Percentiles rank a stretch among this genome's conserved stretches.
phyloP scores from a whole-genome alignment of 2,329 filamentous ascomycete genomes.

The Alternaria brassicae region DNA sequence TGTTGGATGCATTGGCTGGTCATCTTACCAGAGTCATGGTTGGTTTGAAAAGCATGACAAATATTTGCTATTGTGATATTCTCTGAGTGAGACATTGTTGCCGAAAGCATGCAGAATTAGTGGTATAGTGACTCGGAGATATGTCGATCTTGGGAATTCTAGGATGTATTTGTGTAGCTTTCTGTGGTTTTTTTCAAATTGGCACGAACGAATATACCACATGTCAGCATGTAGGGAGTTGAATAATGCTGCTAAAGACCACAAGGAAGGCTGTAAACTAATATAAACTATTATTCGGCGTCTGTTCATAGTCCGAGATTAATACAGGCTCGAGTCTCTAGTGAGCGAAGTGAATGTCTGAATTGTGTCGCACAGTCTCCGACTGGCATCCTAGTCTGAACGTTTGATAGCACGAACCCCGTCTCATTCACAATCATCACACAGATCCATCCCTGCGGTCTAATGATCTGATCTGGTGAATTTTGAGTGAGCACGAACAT shows the following conservation, averaged over 20 bases:
- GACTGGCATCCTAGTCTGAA: background rate
- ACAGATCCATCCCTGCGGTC: background rate
- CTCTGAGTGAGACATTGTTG: background rate
- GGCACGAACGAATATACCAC: background rate
- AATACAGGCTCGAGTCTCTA: background rate
- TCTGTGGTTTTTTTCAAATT: background rate
- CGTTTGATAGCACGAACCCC: slow-evolving; percentile 10
- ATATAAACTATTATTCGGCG: background rate
- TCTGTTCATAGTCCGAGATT: background rate
- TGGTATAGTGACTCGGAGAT: background rate
- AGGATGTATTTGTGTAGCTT: background rate
- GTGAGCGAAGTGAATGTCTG: background rate
- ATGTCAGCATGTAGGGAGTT: background rate
- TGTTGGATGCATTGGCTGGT: background rate
- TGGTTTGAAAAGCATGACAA: background rate
- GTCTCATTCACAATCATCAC: background rate
- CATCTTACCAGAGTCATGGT: background rate
- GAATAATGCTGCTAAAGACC: no score
- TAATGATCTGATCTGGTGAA: background rate
- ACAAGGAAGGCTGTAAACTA: background rate
- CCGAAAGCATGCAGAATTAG: background rate
- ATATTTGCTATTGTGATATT: background rate
- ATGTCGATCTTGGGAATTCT: background rate
- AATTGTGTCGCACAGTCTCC: slow-evolving; percentile 1
- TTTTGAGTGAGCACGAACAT: background rate